These are phyloP conservation scores for Aegilops sharonensis DNA, from an alignment of 176 grass and related monocot species.

Conservation along the genomic window DNA sequence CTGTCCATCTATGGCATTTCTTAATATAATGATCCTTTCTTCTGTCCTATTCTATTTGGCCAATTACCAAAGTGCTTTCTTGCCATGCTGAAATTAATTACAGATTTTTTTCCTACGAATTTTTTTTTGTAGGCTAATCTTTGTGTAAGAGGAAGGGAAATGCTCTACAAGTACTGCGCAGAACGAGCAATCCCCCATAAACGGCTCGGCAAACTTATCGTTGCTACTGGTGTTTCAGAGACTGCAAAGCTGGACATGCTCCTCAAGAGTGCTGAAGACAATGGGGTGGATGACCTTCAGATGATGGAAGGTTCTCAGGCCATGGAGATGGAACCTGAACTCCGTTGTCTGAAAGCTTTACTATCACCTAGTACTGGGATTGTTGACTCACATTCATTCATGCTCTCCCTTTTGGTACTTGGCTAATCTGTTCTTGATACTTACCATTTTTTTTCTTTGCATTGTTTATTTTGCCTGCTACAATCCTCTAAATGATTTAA, in stretches of 20 bases:
- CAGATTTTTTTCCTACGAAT: background rate
- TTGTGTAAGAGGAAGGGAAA: slow-evolving; percentile 81
- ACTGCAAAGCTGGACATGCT: slow-evolving; percentile 63
- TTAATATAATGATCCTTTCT: background rate
- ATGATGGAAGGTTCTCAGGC: slow-evolving; percentile 73
- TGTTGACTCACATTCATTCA: slow-evolving; percentile 84
- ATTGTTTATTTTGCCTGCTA: background rate
- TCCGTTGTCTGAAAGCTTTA: slow-evolving; percentile 75
- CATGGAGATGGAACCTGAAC: slow-evolving; percentile 82
- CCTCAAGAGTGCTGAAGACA: slow-evolving; percentile 56
- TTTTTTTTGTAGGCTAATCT: slow-evolving; percentile 60
- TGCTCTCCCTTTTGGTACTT: slow-evolving; percentile 92
- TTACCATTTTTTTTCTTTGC: background rate
- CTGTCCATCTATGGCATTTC: background rate
- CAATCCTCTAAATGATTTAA: background rate
- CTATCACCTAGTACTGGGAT: slow-evolving; percentile 87
- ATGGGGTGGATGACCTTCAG: slow-evolving; percentile 73
- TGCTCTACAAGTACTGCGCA: slow-evolving; percentile 86
- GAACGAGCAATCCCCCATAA: slow-evolving; percentile 79
- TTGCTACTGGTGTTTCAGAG: slow-evolving; percentile 76
- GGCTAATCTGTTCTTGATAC: background rate
- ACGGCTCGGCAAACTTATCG: slow-evolving; percentile 78
- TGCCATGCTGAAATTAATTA: background rate
- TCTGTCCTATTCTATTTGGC: background rate
- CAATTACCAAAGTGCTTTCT: background rate